Percentiles rank a stretch among this genome's conserved stretches.
Conservation (phyloP, 164 flowering plant species). For the Paratinospora sagittata region DNA sequence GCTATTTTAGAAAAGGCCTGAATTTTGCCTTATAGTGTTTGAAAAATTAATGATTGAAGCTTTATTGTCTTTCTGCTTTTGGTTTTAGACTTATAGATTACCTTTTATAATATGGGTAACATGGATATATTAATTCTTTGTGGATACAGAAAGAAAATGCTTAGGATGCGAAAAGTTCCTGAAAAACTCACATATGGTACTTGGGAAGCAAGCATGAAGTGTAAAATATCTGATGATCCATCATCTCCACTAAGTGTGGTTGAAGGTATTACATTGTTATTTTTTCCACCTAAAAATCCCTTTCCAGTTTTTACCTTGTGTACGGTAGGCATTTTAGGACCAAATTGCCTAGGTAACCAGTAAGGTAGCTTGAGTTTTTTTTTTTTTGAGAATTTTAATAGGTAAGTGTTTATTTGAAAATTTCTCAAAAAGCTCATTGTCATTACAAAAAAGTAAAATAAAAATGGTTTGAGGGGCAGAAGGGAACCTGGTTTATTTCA, state of each 20-base stretch:
- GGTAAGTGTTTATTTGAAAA: no score
- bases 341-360: no score
- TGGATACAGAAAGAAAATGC: background rate
- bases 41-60: background rate
- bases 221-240: background rate
- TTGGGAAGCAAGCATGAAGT: background rate
- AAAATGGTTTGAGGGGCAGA: no score
- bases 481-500: no score
- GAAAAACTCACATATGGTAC: background rate
- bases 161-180: background rate
- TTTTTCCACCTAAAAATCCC: no score
- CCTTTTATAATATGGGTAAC: background rate
- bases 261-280: background rate
- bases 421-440: no score
- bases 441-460: no score
- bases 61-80: background rate
- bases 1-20: no score
- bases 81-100: background rate
- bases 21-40: background rate
- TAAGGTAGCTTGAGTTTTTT: no score
- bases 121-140: background rate
- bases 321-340: no score
- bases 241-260: background rate
- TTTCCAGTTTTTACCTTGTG: no score
- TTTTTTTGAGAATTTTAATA: no score